Percentiles rank a stretch among this genome's conserved stretches.
Evolutionary conservation across 2,329 filamentous ascomycete genomes (phyloP).

Genomic region (Epichloe sibirici): DNA sequence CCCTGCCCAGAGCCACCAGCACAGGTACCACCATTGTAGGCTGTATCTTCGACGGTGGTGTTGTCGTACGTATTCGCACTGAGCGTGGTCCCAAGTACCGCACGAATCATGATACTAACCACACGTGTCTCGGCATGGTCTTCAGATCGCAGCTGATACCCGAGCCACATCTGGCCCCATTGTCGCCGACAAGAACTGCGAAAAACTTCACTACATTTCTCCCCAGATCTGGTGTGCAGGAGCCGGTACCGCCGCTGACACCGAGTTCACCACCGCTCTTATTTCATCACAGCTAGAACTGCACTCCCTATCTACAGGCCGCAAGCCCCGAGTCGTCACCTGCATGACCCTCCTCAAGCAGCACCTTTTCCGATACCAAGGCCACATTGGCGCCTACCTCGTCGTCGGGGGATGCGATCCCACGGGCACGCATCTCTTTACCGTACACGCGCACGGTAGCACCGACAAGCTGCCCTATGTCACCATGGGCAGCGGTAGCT

Average conservation of each 20-base stretch:
- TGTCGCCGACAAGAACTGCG: conserved; percentile 99
- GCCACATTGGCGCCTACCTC: conserved; percentile 93
- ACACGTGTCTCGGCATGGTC: not conserved
- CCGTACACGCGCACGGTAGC: conserved; percentile 93
- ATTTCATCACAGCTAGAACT: conserved; percentile 98
- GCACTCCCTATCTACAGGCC: conserved; percentile 89
- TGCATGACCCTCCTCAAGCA: conserved; percentile 99
- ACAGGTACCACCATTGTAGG: conserved; percentile 98
- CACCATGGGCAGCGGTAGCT: conserved; percentile 92
- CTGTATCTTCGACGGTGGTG: conserved; percentile 90
- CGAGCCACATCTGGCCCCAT: conserved; percentile 94
- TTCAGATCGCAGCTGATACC: conserved; percentile 89
- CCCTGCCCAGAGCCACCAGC: conserved; percentile 92
- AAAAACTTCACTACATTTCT: conserved; percentile 98
- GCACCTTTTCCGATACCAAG: conserved; percentile 97
- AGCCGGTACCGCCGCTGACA: conserved; percentile 94
- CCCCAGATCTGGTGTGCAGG: conserved; percentile 99
- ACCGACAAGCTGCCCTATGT: conserved; percentile 99
- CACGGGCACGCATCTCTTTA: conserved; percentile 90
- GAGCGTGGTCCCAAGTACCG: not conserved
- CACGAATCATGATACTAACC: not conserved
- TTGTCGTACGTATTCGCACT: conserved; percentile 56
- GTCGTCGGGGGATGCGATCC: conserved; percentile 95
- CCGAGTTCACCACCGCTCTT: conserved; percentile 96
- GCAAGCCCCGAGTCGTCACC: conserved; percentile 92